Base-by-base conservation (phyloP, 2,329 filamentous ascomycete genomes). In the Chlorencoelia australis region DNA sequence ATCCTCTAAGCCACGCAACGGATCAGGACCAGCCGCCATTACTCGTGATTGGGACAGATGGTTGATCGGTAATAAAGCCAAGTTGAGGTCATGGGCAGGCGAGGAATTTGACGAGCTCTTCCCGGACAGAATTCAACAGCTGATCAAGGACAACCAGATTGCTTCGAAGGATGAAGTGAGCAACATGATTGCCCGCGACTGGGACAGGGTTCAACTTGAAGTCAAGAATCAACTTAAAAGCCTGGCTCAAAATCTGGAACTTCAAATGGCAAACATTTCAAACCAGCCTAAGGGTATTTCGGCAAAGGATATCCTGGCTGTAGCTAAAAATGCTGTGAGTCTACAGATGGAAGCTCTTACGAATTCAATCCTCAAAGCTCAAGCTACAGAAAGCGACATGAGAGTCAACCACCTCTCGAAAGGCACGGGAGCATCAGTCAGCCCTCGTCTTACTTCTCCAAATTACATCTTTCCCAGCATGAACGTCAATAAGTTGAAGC, bases 181-280 rank as follows among this genome's bases (percentile, higher is more conserved):
- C 93, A 66, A 95, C 84, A 43, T 96, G 87, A 57, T 98, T 94
- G 41, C 83, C 82, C 21, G 96, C 69, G 41, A 93, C 73, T 2
- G 91, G 91, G 41, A 41, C 4, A 44, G 50, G 3, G 14, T 28
- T 11, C 5, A 22, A 3, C 8, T 2, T 7, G 31, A 39, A 15
- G 30, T 55, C 30, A 38, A 35, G 18, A 18, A 31, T 2, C 44
- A 54, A 24, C 33, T 54, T 24, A 20, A 29, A 9, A 40, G 34
- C 10, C 11, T 50, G 10, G 30, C 28, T 4, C 41, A 39, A 29
- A 31, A 48, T 15, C 20, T 53, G 10, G 39, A 47, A 25, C 11
- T 36, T 14, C 39, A 43, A 10, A 40, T 50, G 13, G 31, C 18
- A 8, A 40, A 43, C 14, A 30, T 48, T 18, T 33, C 45, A 11